Percentiles rank a stretch among this genome's conserved stretches.
These are phyloP conservation scores for Yamadazyma diospyri DNA, from an alignment of 1,139 yeast genomes.

Conservation along the genomic window DNA sequence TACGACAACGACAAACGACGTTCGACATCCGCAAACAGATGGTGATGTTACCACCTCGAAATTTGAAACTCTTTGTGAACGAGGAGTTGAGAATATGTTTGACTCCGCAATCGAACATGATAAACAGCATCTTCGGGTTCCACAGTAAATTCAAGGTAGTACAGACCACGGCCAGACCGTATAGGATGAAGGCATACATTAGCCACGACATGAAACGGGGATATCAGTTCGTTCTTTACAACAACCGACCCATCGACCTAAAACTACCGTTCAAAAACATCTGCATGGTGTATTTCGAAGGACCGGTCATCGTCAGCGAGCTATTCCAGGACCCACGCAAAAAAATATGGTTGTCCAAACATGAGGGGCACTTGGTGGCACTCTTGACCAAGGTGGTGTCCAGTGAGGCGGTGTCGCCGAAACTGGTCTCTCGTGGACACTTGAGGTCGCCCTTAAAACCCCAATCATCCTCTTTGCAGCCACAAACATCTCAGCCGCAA, in stretches of 20 bases:
- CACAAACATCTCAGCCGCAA: too few relatives aligned
- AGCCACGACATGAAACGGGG: constrained; percentile 24
- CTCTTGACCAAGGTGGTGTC: constrained; percentile 26
- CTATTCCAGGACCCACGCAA: constrained; percentile 43
- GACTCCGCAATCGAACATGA: constrained; percentile 1
- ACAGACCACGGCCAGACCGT: constrained; percentile 20
- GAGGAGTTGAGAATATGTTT: constrained; percentile 8
- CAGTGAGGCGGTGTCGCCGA: constrained; percentile 7
- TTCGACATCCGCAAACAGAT: too few relatives aligned
- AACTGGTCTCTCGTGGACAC: not conserved
- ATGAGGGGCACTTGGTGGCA: constrained; percentile 21
- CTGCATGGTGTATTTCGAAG: constrained; percentile 29
- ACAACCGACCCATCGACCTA: constrained; percentile 31
- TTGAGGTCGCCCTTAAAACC: too few relatives aligned
- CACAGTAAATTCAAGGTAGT: constrained; percentile 17
- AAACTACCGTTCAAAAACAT: constrained; percentile 9
- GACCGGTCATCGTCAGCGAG: constrained; percentile 30
- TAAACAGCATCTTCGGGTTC: constrained; percentile 9
- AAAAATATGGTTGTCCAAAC: constrained; percentile 13
- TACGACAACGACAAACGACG: too few relatives aligned
- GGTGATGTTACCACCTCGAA: too few relatives aligned
- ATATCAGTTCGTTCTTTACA: constrained; percentile 47
- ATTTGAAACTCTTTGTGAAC: constrained; percentile 7
- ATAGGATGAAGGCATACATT: constrained; percentile 26
- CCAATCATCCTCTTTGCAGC: too few relatives aligned